Conservation (phyloP, 1,284 basidiomycete species). For the Tilletia caries region DNA sequence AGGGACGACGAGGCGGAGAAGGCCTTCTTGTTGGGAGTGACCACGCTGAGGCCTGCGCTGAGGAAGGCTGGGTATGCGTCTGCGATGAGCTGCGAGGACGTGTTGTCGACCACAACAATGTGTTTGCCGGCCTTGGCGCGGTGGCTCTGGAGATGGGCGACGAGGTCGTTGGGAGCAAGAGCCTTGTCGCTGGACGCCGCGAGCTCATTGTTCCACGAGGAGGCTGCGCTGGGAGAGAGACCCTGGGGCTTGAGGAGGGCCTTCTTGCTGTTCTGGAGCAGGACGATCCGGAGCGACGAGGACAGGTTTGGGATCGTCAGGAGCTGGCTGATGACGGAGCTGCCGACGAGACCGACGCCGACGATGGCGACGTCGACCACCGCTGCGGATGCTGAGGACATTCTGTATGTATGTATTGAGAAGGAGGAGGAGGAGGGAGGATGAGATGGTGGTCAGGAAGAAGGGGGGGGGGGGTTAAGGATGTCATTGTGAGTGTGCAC, state of each 20-base stretch:
- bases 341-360: slow-evolving; percentile 51
- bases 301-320: slow-evolving; percentile 32
- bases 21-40: slow-evolving; percentile 98
- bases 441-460: too few relatives aligned
- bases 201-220: slow-evolving; percentile 15
- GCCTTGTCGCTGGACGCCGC: slow-evolving; percentile 28
- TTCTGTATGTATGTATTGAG: too few relatives aligned
- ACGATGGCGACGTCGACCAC: slow-evolving; percentile 10
- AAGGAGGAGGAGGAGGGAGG: neutral
- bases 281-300: slow-evolving; percentile 39
- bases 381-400: slow-evolving; percentile 11
- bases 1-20: slow-evolving; percentile 73
- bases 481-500: neutral
- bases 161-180: slow-evolving; percentile 34
- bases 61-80: slow-evolving; percentile 79
- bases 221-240: neutral
- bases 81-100: slow-evolving; percentile 80
- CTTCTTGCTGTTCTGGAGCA: slow-evolving; percentile 51
- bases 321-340: slow-evolving; percentile 47
- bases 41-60: slow-evolving; percentile 73
- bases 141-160: slow-evolving; percentile 26
- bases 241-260: slow-evolving; percentile 32
- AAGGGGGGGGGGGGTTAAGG: neutral
- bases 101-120: slow-evolving; percentile 85
- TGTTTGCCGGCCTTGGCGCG: slow-evolving; percentile 33